phyloP scores from a whole-genome alignment of 768 basidiomycete species.

The Tephrocybe sp. region DNA sequence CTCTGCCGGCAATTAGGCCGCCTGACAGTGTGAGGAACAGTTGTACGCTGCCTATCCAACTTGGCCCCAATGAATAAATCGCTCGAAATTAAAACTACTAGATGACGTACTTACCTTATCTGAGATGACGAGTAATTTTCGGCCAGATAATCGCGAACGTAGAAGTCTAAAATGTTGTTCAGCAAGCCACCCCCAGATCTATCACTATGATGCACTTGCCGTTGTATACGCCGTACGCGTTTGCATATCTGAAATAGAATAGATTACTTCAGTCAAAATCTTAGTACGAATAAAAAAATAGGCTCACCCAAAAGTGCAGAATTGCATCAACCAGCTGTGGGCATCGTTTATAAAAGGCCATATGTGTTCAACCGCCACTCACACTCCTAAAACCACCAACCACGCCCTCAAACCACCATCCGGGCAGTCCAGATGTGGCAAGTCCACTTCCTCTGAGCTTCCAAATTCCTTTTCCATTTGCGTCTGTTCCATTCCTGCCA shows the following conservation, averaged over 20 bases:
- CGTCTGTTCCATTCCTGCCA: background rate
- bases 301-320: conserved; percentile 42
- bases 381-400: conserved; percentile 43
- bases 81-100: too few relatives aligned
- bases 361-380: conserved; percentile 11
- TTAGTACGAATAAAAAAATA: too few relatives aligned
- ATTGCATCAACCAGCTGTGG: conserved; percentile 38
- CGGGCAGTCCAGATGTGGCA: conserved; percentile 19
- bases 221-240: conserved; percentile 36
- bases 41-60: conserved; percentile 50
- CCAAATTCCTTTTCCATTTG: conserved; percentile 1
- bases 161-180: conserved; percentile 29
- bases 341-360: background rate
- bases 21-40: conserved; percentile 43
- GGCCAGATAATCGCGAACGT: conserved; percentile 38
- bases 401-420: conserved; percentile 42
- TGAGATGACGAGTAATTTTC: conserved; percentile 31
- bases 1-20: conserved; percentile 45
- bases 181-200: background rate
- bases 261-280: background rate
- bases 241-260: conserved; percentile 28
- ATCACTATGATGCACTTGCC: conserved; percentile 18
- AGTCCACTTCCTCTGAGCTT: background rate
- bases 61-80: too few relatives aligned
- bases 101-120: too few relatives aligned